Percentiles rank a stretch among this genome's conserved stretches.
These are phyloP conservation scores for Heliamphora pulchella DNA, from an alignment of 179 eudicot species.

Conservation along the genomic window DNA sequence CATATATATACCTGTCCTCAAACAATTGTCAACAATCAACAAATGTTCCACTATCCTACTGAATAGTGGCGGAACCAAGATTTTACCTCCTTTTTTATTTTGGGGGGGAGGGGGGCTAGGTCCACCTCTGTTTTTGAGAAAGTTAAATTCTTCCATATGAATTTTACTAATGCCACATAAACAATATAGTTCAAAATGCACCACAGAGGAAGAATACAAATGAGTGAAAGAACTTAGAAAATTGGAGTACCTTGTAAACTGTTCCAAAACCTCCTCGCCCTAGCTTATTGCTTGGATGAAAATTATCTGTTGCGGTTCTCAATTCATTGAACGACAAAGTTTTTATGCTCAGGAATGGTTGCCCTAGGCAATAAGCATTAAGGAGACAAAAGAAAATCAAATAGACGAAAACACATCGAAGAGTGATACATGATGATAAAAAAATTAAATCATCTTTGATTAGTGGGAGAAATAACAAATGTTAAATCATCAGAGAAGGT, in stretches of 20 bases:
- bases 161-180: no score
- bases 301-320: conserved; percentile 54
- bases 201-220: neutral
- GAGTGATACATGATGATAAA: neutral
- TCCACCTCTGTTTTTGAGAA: no score
- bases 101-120: no score
- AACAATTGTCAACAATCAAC: neutral
- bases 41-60: neutral
- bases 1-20: neutral
- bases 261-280: conserved; percentile 83
- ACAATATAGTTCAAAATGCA: neutral
- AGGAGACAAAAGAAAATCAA: conserved; percentile 5
- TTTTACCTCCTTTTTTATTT: no score
- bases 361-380: conserved; percentile 31
- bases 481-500: neutral
- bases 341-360: conserved; percentile 35
- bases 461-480: neutral
- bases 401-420: neutral
- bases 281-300: conserved; percentile 46
- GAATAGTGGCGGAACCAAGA: no score
- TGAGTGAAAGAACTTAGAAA: neutral
- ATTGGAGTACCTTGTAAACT: conserved; percentile 58
- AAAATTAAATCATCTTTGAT: neutral
- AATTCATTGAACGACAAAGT: conserved; percentile 57
- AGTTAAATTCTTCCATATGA: no score